Base-by-base conservation (phyloP, 2,329 filamentous ascomycete genomes). In the Talaromyces sp. region DNA sequence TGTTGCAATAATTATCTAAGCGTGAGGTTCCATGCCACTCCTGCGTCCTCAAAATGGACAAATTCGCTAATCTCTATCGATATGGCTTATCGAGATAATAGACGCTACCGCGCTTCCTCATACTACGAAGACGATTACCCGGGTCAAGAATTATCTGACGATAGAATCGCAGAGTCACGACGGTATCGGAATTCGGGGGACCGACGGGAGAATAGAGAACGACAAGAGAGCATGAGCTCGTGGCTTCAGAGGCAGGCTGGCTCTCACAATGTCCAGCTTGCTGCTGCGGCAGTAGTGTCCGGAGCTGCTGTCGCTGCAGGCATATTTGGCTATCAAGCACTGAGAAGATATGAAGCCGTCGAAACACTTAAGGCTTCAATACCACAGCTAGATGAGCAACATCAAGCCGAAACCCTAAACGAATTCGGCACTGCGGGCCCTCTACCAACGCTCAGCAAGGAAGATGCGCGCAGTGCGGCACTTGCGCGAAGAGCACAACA, bases 291-390 rank as follows among this genome's bases (percentile, higher is more conserved):
- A 31, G 75, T 79, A n/a, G 66, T 81, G 24, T 80, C 79, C 8
- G 78, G 78, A 45, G 78, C 75, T 57, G 78, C 79, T 64, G 79
- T 80, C 49, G 79, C 79, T 24, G 80, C 81, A 69, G 81, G 84
- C 1, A 86, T 88, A 56, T 76, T 88, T 56, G 84, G 85, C 3
- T 81, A 85, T 62, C 86, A 88, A 72, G 81, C 84, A 62, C 80
- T 84, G 41, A 81, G 80, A 68, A 80, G 85, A 65, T 82, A 81
- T 71, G 84, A 85, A 69, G 83, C 82, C 58, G 81, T 88, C 24
- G 78, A 83, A 63, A 80, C 86, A 58, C 72, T 89, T 65, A 89
- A 89, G 70, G 83, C 82, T 50, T 87, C 86, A 1, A 89, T 89
- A 67, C 86, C 86, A 24, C 79, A 80, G n/a, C 69, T 85, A 52